Evolutionary conservation across 345 rosid species (phyloP), one percentile per base, ranked within the genome.

Genomic region (Geranium brycei): DNA sequence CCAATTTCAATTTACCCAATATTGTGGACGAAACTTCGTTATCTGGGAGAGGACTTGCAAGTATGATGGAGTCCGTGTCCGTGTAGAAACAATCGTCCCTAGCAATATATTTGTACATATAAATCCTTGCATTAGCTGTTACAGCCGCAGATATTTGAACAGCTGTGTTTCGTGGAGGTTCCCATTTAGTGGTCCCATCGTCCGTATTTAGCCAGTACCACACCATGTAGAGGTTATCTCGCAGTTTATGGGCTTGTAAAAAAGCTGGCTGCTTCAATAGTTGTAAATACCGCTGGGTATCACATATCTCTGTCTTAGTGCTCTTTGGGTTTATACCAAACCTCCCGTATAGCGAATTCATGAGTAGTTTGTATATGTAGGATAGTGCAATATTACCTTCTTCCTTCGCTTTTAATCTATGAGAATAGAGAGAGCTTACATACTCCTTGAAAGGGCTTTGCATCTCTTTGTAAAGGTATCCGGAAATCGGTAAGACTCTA

Each of bases 281-380:
- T 30, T 61, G 14, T 2, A 0, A 13, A 6, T 31, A 61, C 14
- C 51, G 7, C 8, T 61, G 1, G 1, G 1, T 15, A 30, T 30
- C 17, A 51, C 18, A 61, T 3, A 61, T 16, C 41, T 62, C 64
- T 0, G 41, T 31, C 0, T 2, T 62, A 11, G 64, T 63, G 23
- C 66, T 40, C 17, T 63, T 1, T 3, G 58, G 66, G 4, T 63
- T 63, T 4, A 63, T 63, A 13, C 66, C 57, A 40, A 41, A 63
- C 18, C 57, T 40, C 17, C 55, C 55, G 7, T 38, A 62, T 0
- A 62, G 65, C 19, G 65, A 62, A 8, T 62, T 62, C 55, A 62
- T 31, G 4, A 5, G 55, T 32, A 62, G 5, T 7, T 62, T 5
- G 19, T 62, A 62, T 2, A 32, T 23, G 3, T 2, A 30, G 65